A percentile compares a stretch with the other conserved stretches of the same genome.
phyloP scores from a whole-genome alignment of 352 stramenopile genomes.

The Saprolegnia diclina region DNA sequence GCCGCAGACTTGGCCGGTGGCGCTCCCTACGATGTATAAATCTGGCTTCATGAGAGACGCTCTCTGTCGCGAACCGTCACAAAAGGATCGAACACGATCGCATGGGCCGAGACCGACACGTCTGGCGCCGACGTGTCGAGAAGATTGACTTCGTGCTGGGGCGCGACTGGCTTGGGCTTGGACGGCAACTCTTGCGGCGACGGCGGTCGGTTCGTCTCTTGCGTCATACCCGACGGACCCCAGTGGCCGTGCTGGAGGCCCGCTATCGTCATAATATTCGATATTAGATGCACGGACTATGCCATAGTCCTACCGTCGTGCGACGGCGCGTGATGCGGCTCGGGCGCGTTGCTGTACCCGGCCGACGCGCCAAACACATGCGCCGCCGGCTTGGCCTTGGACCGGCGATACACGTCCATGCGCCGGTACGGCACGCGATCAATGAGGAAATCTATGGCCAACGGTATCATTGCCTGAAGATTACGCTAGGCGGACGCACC shows the following conservation, averaged over 20 bases:
- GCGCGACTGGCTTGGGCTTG: not conserved
- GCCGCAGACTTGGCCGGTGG: not conserved
- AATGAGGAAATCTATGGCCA: slow-evolving; percentile 56
- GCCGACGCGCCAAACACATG: not conserved
- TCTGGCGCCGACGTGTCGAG: slow-evolving; percentile 64
- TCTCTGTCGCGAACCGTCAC: slow-evolving; percentile 34
- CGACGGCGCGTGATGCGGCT: not conserved
- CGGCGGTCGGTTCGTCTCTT: slow-evolving; percentile 22
- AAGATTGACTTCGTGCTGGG: slow-evolving; percentile 56
- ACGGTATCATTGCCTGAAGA: slow-evolving; percentile 7
- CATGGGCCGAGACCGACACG: slow-evolving; percentile 54
- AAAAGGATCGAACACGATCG: slow-evolving; percentile 70
- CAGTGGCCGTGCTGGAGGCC: slow-evolving; percentile 17
- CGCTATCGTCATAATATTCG: no score
- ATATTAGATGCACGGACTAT: not conserved
- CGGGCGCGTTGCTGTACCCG: not conserved
- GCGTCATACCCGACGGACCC: slow-evolving; percentile 21
- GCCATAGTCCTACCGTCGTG: not conserved
- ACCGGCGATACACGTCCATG: slow-evolving; percentile 76
- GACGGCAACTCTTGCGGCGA: not conserved
- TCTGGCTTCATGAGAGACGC: not conserved
- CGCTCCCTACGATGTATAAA: not conserved
- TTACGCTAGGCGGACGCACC: slow-evolving; percentile 31
- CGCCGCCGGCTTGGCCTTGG: slow-evolving; percentile 38
- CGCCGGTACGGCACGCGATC: slow-evolving; percentile 71